Base-by-base conservation (phyloP, 1,139 yeast genomes). In the Geotrichum candidum region DNA sequence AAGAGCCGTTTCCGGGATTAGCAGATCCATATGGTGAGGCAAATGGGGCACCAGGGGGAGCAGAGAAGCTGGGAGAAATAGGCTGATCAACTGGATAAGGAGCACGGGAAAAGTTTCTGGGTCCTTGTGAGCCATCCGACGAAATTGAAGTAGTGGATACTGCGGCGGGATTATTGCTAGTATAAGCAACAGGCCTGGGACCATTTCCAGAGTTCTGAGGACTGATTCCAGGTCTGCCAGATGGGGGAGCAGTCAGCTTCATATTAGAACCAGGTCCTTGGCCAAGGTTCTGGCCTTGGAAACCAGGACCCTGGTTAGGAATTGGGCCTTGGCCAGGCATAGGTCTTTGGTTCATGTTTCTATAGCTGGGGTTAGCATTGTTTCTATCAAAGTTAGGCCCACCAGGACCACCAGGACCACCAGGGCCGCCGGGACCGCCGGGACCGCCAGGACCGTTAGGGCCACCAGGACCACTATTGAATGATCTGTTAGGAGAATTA, bases 41-140 rank as follows among this genome's bases (percentile, higher is more conserved):
- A 29, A 22, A 15, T 10, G 54, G 41, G 45, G 54, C 29, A 11
- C 25, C 45, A 3, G 22, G 10, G 54, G 54, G 25, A 35, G 35
- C 41, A 55, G 45, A n/a, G 53, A n/a, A 25, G 48, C 23, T 15
- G 11, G 58, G 58, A n/a, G 54, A 52, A 27, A 31, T 22, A n/a
- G 29, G 51, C 3, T 33, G 23, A 7, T 57, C 60, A 15, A 13
- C 11, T 27, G 56, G 56, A 29, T 58, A 54, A 15, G 57, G 57
- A 15, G 57, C 51, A 2, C 61, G 57, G 1, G 61, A 58, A 35
- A 58, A 58, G 51, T 58, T 58, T 10, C 48, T 45, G 9, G 55
- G 56, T 3, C 48, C 53, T n/a, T 33, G 51, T 53, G 56, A 46
- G 15, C 61, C 61, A 10, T 45, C 41, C 9, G 61, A 58, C 15